A percentile compares a stretch with the other conserved stretches of the same genome.
These are phyloP conservation scores for Bryoerythrophyllum caledonicum DNA, from an alignment of 225 moss, liverwort and hornwort genomes.

Conservation along the genomic window DNA sequence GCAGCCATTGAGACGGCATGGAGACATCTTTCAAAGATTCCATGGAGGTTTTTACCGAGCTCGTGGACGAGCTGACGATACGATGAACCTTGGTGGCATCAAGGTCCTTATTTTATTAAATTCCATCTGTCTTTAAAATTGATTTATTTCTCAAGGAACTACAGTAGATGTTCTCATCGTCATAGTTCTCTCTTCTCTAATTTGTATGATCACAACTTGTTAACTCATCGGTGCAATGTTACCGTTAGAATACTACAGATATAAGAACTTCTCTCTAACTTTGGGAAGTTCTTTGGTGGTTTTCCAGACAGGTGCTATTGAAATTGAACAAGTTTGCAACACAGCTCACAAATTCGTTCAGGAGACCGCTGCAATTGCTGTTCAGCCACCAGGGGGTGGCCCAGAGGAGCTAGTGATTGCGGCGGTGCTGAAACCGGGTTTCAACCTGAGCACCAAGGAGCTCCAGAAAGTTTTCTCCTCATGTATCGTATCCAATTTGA, in stretches of 20 bases:
- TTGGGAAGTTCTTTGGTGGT: not conserved
- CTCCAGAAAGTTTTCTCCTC: slow-evolving; percentile 43
- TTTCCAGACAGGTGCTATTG: slow-evolving; percentile 68
- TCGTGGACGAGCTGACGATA: slow-evolving; percentile 73
- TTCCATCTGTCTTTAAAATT: not conserved
- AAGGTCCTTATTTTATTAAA: slow-evolving; percentile 43
- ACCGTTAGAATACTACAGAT: not conserved
- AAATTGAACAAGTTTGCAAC: slow-evolving; percentile 77
- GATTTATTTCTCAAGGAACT: not conserved
- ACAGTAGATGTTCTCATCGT: not conserved
- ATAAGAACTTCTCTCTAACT: not conserved
- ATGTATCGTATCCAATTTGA: slow-evolving; percentile 53
- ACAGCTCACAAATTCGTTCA: slow-evolving; percentile 50
- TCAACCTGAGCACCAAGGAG: slow-evolving; percentile 20
- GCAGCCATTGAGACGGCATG: slow-evolving; percentile 76
- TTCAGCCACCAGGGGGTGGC: slow-evolving; percentile 62
- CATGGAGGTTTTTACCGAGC: slow-evolving; percentile 68
- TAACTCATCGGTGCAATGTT: not conserved
- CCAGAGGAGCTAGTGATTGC: slow-evolving; percentile 73
- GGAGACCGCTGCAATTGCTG: slow-evolving; percentile 73
- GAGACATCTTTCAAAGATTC: slow-evolving; percentile 71
- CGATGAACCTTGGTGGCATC: slow-evolving; percentile 84
- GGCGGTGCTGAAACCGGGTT: slow-evolving; percentile 57
- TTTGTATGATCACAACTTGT: not conserved
- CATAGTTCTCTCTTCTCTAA: not conserved